phyloP scores from a whole-genome alignment of 1,284 basidiomycete species.

The Peniophora sp. region DNA sequence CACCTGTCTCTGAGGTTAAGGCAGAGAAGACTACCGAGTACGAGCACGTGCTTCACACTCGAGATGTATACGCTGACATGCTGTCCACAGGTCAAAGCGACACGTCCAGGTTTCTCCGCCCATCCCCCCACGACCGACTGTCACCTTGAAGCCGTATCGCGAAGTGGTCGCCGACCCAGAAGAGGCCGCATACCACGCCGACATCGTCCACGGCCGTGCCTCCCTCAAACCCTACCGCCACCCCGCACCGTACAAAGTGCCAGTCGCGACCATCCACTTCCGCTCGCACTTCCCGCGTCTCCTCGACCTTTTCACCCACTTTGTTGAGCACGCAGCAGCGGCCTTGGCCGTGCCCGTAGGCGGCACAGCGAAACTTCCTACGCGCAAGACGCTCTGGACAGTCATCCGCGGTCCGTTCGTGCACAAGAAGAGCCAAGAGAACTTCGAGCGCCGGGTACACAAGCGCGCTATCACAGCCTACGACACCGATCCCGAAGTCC shows the following conservation, averaged over 20 bases:
- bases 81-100: not conserved
- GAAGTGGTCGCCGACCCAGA: slow-evolving; percentile 8
- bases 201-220: slow-evolving; percentile 51
- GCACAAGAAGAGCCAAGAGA: slow-evolving; percentile 94
- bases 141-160: slow-evolving; percentile 4
- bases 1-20: not conserved
- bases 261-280: slow-evolving; percentile 81
- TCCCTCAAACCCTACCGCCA: slow-evolving; percentile 46
- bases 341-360: slow-evolving; percentile 81
- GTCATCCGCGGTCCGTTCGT: slow-evolving; percentile 84
- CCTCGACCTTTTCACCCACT: slow-evolving; percentile 80
- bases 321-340: slow-evolving; percentile 78
- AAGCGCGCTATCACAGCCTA: slow-evolving; percentile 85
- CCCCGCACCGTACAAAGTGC: slow-evolving; percentile 62
- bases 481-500: slow-evolving; percentile 76
- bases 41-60: not conserved
- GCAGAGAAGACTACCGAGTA: not conserved
- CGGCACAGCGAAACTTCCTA: slow-evolving; percentile 65
- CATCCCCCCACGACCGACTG: not conserved
- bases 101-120: not conserved
- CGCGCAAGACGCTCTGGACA: slow-evolving; percentile 77
- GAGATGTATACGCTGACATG: not conserved
- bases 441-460: slow-evolving; percentile 84
- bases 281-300: slow-evolving; percentile 65
- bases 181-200: slow-evolving; percentile 19